Base-by-base conservation (phyloP, 306 rosid species). In the Corylus avellana region DNA sequence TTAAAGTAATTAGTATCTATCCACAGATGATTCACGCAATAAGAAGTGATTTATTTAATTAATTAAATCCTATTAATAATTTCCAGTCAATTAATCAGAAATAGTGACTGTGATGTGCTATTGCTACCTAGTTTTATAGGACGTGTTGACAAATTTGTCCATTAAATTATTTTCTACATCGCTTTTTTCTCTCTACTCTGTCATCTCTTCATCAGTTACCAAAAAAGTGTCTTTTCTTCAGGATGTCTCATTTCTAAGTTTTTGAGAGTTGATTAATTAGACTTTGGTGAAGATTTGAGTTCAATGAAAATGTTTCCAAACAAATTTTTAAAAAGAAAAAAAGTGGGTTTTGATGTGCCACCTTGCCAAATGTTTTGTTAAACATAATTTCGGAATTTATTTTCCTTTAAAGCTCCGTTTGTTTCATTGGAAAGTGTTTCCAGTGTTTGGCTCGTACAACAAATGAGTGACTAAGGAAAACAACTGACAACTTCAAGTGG, bases 111-210 rank as follows among this genome's bases (percentile, higher is more conserved):
- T 78, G 49, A 66, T 66, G 37, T 22, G 37, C 37, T 39, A 37
- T 83, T 80, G 81, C 81, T 73, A 83, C 76, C 49, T n/a, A 55
- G 72, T 51, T 73, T 73, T 76, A 59, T 74, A 66, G 72, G 48
- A 80, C 72, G 48, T 25, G 80, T 83, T 75, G 81, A 77, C 80
- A 70, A 79, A 82, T 73, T 57, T 66, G 69, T 5, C 75, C 59
- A 77, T 32, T 42, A 42, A 42, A 42, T 42, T 59, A 12, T 54
- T 56, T 77, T 70, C 79, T 35, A 70, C 32, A 70, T 68, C 49
- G 67, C 27, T 69, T 53, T 75, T 66, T 73, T 66, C 64, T 69
- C 18, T 16, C 2, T 35, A 8, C 10, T 49, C 17, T 39, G 22
- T 46, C 56, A n/a, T 58, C 39, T n/a, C 35, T 49, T 61, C 62